Conservation (phyloP, 225 moss, liverwort and hornwort species). For the Bryum argenteum region DNA sequence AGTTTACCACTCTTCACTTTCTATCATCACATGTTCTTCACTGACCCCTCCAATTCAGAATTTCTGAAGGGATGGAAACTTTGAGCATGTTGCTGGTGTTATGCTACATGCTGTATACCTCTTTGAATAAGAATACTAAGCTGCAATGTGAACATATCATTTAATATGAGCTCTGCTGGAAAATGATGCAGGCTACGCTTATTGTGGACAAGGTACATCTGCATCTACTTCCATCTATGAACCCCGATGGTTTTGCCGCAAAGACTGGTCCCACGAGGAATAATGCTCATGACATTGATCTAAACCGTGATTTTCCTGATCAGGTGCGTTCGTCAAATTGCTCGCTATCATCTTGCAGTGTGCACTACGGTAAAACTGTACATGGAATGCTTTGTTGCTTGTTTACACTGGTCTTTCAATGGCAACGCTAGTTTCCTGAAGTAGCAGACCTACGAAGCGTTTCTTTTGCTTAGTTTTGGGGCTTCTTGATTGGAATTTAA, state of each 20-base stretch:
- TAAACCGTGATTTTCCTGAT: constrained; percentile 90
- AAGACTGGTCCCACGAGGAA: constrained; percentile 46
- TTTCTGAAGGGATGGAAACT: no score
- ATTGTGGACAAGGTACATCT: constrained; percentile 79
- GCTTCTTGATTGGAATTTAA: constrained; percentile 6
- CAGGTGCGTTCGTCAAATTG: constrained; percentile 48
- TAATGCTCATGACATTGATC: constrained; percentile 72
- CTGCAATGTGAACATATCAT: not conserved
- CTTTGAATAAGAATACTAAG: constrained; percentile 9
- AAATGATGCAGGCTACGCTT: constrained; percentile 64
- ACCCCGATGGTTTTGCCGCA: constrained; percentile 77
- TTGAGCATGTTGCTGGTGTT: constrained; percentile 2
- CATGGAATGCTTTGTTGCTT: not conserved
- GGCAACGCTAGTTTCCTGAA: not conserved
- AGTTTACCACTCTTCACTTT: not conserved
- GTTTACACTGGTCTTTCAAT: constrained; percentile 5
- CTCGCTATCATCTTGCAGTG: constrained; percentile 12
- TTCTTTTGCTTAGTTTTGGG: constrained; percentile 2
- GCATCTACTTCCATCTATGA: constrained; percentile 84
- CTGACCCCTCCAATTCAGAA: no score
- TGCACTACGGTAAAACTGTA: not conserved
- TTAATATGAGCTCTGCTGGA: constrained; percentile 10
- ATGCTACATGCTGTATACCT: not conserved
- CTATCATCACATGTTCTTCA: not conserved
- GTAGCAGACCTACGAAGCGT: not conserved